Base-by-base conservation (phyloP, 2,329 filamentous ascomycete genomes). In the Zymoseptoria pseudotritici region DNA sequence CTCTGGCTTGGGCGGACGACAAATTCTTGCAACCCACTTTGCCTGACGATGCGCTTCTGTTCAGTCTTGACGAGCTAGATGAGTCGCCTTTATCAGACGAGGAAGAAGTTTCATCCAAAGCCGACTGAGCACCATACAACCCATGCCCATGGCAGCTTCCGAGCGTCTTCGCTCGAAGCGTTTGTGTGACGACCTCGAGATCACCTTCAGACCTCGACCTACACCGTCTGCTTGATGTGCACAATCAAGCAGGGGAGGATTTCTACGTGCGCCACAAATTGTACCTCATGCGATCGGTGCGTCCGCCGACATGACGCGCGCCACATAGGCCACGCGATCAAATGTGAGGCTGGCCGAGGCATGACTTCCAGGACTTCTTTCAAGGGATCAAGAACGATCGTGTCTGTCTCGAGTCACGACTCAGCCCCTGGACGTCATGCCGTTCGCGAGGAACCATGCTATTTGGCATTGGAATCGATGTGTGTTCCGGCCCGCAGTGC, bases 1-100 rank as follows among this genome's bases (percentile, higher is more conserved):
- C 78, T 42, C 77, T 79, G 2, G 79, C 85, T 24, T 86, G 97
- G 63, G 81, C 85, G n/a, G 84, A 91, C 62, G 93, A 97, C 64
- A 81, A 83, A 65, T 95, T 86, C 70, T 80, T 99, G 60, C 88
- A 89, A 71, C 94, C 94, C 0, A 86, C 91, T 3, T 77, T 99
- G 7, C 87, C 94, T 60, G 91, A 97, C 66, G 94, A 99, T 72
- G 89, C 92, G 3, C 79, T 97, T 57, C 84, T 99, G 31, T 91
- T 95, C 71, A 89, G 84, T 58, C 80, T 99, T 20, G 93, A 96
- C 64, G 94, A 97, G 63, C 79, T 96, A 19, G 79, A 82, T 9
- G 76, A 79, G 31, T 55, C 58, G 31, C 57, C 63, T 17, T 58
- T 61, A 8, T 55, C 46, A 13, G 55, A 58, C 31, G 62, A 64